Evolutionary conservation across 2,329 filamentous ascomycete genomes (phyloP).

Genomic region (Metarhizium robertsii): DNA sequence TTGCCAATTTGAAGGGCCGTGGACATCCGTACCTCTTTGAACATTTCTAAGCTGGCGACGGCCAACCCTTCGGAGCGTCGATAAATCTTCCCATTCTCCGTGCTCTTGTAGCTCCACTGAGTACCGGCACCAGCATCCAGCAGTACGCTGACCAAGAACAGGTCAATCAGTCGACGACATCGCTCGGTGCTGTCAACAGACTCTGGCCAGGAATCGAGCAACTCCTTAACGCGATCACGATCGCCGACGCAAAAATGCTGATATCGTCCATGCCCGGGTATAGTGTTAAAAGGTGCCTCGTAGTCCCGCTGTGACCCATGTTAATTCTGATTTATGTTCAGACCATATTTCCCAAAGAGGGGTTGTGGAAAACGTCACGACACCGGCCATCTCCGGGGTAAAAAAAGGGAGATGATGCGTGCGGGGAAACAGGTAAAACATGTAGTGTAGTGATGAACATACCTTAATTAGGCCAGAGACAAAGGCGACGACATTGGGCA

Average conservation of each 20-base stretch:
- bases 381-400: neutral
- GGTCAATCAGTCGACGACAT: conserved; percentile 65
- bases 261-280: conserved; percentile 80
- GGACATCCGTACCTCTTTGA: conserved; percentile 53
- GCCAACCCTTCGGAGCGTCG: conserved; percentile 82
- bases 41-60: conserved; percentile 74
- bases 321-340: neutral
- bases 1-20: neutral
- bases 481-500: conserved; percentile 73
- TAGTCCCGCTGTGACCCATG: conserved; percentile 37
- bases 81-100: conserved; percentile 76
- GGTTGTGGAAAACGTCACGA: neutral
- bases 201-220: conserved; percentile 60
- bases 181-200: conserved; percentile 63
- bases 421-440: neutral
- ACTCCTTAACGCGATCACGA: conserved; percentile 60
- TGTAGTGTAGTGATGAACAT: conserved; percentile 15
- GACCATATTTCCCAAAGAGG: neutral
- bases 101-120: conserved; percentile 86
- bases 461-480: conserved; percentile 95
- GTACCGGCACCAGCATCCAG: conserved; percentile 85
- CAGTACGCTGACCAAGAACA: conserved; percentile 72
- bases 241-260: conserved; percentile 80
- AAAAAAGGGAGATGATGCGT: neutral
- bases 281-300: conserved; percentile 46